Conservation (phyloP, 2,329 filamentous ascomycete genomes). For the Byssoonygena ceratinophila region DNA sequence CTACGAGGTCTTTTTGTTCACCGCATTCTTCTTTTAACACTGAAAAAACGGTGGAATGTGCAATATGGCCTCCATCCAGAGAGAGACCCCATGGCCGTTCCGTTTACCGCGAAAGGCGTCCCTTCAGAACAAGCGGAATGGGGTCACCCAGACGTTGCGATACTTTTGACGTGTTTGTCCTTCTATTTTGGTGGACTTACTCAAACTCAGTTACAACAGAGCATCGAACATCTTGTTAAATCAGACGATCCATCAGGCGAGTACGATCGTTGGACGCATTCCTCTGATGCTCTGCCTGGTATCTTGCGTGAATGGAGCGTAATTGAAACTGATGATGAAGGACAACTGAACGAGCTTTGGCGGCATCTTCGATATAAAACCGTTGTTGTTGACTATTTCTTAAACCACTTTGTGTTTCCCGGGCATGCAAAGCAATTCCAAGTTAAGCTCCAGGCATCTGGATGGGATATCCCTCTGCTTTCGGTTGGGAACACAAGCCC, state of each 20-base stretch:
- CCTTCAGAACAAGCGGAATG: slow-evolving; percentile 50
- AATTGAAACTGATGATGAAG: slow-evolving; percentile 50
- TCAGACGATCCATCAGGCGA: slow-evolving; percentile 45
- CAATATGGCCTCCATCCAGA: slow-evolving; percentile 49
- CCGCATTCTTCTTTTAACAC: slow-evolving; percentile 45
- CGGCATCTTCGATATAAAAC: slow-evolving; percentile 45
- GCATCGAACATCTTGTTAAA: slow-evolving; percentile 40
- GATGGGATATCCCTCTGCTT: slow-evolving; percentile 51
- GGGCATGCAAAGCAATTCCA: slow-evolving; percentile 54
- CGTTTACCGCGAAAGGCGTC: slow-evolving; percentile 50
- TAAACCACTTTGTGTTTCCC: slow-evolving; percentile 50
- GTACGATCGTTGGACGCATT: slow-evolving; percentile 32
- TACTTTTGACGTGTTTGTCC: slow-evolving; percentile 46
- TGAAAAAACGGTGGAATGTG: slow-evolving; percentile 55
- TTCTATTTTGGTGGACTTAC: slow-evolving; percentile 50
- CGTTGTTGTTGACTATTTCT: slow-evolving; percentile 52
- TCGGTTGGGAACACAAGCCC: not conserved
- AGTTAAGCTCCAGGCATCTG: slow-evolving; percentile 52
- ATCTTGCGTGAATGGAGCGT: slow-evolving; percentile 37
- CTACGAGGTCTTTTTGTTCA: slow-evolving; percentile 43
- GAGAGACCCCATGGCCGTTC: slow-evolving; percentile 45
- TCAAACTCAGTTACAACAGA: slow-evolving; percentile 40
- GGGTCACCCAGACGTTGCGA: slow-evolving; percentile 50
- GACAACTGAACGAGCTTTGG: slow-evolving; percentile 42
- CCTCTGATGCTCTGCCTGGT: slow-evolving; percentile 25